These are phyloP conservation scores for Mucor plumbeus DNA, from an alignment of 371 early-diverging fungal genomes.

Conservation along the genomic window DNA sequence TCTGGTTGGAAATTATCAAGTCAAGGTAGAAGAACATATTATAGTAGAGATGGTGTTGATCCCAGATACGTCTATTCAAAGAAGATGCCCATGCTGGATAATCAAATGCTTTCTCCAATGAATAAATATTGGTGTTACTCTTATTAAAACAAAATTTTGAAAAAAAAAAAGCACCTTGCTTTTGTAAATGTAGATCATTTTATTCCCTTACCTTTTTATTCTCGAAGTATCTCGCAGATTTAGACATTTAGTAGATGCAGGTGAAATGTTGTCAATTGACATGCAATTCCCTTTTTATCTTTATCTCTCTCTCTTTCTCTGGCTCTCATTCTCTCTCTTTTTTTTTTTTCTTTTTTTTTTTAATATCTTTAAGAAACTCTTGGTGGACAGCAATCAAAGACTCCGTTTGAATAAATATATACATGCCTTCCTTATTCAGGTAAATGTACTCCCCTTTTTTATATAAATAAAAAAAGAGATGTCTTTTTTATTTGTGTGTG, in stretches of 20 bases:
- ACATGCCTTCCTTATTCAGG: constrained; percentile 6
- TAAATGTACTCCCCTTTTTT: constrained; percentile 7
- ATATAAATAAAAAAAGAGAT: neutral
- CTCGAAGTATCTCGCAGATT: neutral
- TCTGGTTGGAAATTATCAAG: constrained; percentile 14
- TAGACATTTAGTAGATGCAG: neutral
- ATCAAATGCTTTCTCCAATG: constrained; percentile 35
- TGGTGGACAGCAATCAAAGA: neutral
- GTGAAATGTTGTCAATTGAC: constrained; percentile 4
- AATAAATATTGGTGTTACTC: constrained; percentile 42
- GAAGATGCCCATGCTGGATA: constrained; percentile 30
- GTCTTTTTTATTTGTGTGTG: neutral
- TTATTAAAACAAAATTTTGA: constrained; percentile 10
- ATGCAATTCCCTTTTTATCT: neutral
- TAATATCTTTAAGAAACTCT: too few relatives aligned
- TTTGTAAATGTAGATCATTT: neutral
- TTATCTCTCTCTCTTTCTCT: too few relatives aligned
- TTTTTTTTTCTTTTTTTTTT: too few relatives aligned
- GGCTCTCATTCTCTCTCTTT: too few relatives aligned
- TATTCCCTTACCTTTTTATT: neutral
- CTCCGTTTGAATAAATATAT: constrained; percentile 5
- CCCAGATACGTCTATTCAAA: constrained; percentile 38
- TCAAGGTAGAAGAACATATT: constrained; percentile 29
- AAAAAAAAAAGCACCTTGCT: too few relatives aligned
- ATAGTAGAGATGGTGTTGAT: constrained; percentile 26